Conservation (phyloP, 495 filamentous ascomycete species). For the Evansstolkia leycettana region DNA sequence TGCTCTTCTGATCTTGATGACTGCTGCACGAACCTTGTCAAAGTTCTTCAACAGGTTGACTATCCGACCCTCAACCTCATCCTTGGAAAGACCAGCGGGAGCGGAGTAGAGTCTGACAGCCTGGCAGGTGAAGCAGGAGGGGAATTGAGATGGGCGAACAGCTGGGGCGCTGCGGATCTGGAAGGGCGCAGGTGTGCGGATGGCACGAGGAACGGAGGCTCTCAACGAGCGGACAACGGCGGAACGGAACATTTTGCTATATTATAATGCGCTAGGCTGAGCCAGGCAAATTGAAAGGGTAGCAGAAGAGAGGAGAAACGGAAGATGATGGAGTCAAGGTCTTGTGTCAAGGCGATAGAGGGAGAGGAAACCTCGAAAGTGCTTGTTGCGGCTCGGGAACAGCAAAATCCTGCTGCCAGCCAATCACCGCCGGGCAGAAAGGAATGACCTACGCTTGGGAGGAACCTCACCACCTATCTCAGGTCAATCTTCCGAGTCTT, state of each 20-base stretch:
- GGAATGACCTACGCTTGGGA: slow-evolving; percentile 36
- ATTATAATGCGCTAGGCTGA: slow-evolving; percentile 1
- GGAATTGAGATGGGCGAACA: slow-evolving; percentile 32
- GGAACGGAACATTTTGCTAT: slow-evolving; percentile 70
- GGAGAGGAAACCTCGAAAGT: too few relatives aligned
- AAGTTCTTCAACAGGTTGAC: slow-evolving; percentile 84
- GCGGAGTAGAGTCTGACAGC: slow-evolving; percentile 77
- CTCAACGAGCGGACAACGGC: slow-evolving; percentile 56
- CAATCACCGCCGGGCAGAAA: slow-evolving; percentile 34
- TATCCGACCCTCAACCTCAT: slow-evolving; percentile 86
- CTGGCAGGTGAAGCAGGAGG: slow-evolving; percentile 40
- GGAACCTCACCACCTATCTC: too few relatives aligned
- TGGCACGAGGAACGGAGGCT: slow-evolving; percentile 44
- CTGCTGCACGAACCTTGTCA: slow-evolving; percentile 71
- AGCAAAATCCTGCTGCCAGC: slow-evolving; percentile 31
- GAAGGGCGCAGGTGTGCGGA: slow-evolving; percentile 40
- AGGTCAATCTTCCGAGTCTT: slow-evolving; percentile 8
- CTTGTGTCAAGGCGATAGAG: too few relatives aligned
- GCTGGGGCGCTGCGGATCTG: slow-evolving; percentile 45
- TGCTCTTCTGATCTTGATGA: too few relatives aligned
- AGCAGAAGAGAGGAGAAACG: slow-evolving; percentile 5
- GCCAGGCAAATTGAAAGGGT: slow-evolving; percentile 3
- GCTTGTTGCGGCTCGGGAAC: slow-evolving; percentile 13
- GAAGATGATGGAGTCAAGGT: slow-evolving; percentile 13
- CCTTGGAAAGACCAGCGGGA: slow-evolving; percentile 58